Conservation (phyloP, 2,329 filamentous ascomycete species). For the Tolypocladium nubicola region DNA sequence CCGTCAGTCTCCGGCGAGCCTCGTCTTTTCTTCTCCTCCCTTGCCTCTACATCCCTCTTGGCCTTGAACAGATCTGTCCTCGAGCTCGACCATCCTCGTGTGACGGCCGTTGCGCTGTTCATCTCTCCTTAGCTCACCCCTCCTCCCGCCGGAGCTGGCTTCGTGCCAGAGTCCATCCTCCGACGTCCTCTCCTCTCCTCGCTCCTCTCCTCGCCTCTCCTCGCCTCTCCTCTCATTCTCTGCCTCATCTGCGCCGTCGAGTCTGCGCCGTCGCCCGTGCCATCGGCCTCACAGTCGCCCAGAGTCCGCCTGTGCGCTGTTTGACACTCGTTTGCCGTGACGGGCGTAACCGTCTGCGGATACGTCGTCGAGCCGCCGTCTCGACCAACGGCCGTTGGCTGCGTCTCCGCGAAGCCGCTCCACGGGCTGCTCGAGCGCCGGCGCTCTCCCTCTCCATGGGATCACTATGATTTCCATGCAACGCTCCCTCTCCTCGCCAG, state of each 20-base stretch:
- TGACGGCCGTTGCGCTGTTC: not conserved
- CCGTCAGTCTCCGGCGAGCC: not conserved
- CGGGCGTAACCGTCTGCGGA: not conserved
- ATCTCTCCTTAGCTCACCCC: not conserved
- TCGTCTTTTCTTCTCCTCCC: not conserved
- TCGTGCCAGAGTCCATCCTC: not conserved
- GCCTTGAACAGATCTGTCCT: not conserved
- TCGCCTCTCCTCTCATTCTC: not conserved
- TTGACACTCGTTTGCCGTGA: not conserved
- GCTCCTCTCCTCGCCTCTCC: not conserved
- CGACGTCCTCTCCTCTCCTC: not conserved
- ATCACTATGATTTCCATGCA: constrained; percentile 52
- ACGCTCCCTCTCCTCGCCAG: constrained; percentile 51
- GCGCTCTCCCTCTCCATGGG: constrained; percentile 26
- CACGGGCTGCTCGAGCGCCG: constrained; percentile 22
- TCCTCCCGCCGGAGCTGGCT: not conserved
- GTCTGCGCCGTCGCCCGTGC: not conserved
- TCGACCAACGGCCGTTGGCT: constrained; percentile 10
- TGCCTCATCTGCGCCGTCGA: not conserved
- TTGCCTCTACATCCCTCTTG: not conserved
- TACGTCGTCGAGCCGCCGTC: not conserved
- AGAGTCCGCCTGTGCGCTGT: not conserved
- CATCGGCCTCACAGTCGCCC: not conserved
- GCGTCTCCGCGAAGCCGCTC: constrained; percentile 16
- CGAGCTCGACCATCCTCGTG: not conserved